phyloP scores from a whole-genome alignment of 2,329 filamentous ascomycete genomes.

The Thermoascus crustaceus region DNA sequence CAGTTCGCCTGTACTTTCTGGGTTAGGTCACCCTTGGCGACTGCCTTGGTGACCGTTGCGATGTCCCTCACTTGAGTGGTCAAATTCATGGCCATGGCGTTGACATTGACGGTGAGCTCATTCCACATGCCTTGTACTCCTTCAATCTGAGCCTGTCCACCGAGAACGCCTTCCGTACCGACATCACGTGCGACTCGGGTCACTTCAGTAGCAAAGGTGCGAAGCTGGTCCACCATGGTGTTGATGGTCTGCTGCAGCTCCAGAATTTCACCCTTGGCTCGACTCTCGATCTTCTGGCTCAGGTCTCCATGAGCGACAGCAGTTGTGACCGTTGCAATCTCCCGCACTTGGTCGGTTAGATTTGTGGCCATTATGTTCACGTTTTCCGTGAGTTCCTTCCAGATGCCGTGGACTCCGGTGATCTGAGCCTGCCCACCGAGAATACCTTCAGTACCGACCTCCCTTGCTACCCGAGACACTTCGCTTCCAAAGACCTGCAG shows the following conservation, averaged over 20 bases:
- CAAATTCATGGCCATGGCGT: conserved; percentile 75
- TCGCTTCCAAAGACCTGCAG: conserved; percentile 87
- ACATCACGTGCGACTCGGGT: conserved; percentile 72
- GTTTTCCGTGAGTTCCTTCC: conserved; percentile 85
- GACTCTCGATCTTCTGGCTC: conserved; percentile 68
- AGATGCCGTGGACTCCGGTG: conserved; percentile 81
- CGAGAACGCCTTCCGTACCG: conserved; percentile 69
- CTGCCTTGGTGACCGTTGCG: conserved; percentile 63
- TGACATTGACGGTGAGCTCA: conserved; percentile 72
- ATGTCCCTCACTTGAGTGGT: conserved; percentile 90
- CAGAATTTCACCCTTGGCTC: conserved; percentile 66
- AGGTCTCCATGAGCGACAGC: conserved; percentile 69
- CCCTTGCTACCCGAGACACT: conserved; percentile 79
- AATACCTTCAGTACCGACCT: conserved; percentile 85
- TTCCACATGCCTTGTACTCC: conserved; percentile 80
- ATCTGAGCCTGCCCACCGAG: conserved; percentile 84
- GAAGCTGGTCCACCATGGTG: conserved; percentile 74
- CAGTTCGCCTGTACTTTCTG: conserved; percentile 89
- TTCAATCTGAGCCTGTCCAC: conserved; percentile 70
- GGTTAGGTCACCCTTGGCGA: conserved; percentile 73
- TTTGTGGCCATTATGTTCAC: conserved; percentile 73
- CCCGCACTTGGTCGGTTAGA: conserved; percentile 67
- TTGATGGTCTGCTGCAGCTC: conserved; percentile 75
- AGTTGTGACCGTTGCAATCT: conserved; percentile 72
- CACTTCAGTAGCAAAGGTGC: conserved; percentile 72